These are phyloP conservation scores for Phytophthora pistaciae DNA, from an alignment of 352 stramenopile species.

Conservation along the genomic window DNA sequence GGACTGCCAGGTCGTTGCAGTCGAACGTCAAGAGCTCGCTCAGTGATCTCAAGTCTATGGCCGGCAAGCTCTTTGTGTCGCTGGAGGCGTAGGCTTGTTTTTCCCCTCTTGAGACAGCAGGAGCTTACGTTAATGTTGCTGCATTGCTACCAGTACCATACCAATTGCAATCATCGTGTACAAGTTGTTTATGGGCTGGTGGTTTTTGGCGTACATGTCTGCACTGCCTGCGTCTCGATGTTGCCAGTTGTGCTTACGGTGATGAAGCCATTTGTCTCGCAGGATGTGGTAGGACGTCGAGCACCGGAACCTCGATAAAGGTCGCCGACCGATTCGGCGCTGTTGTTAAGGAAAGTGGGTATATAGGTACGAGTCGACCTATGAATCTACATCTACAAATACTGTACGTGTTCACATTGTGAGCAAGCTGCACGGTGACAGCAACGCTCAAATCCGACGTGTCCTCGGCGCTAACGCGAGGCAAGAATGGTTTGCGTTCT, in stretches of 20 bases:
- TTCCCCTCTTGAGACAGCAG: not conserved
- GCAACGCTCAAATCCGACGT: not conserved
- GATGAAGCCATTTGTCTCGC: slow-evolving; percentile 4
- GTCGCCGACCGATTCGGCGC: not conserved
- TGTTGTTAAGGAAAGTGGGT: not conserved
- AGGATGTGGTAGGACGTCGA: not conserved
- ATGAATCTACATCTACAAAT: no score
- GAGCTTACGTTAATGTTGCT: not conserved
- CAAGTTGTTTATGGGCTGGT: not conserved
- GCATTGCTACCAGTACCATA: slow-evolving; percentile 11
- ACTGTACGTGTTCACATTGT: no score
- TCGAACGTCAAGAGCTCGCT: slow-evolving; percentile 67
- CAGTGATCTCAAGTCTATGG: slow-evolving; percentile 65
- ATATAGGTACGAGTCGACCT: not conserved
- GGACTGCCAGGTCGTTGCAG: slow-evolving; percentile 41
- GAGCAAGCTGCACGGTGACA: not conserved
- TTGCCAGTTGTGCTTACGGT: not conserved
- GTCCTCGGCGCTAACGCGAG: not conserved
- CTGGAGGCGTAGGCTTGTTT: slow-evolving; percentile 34
- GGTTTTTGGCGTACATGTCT: not conserved
- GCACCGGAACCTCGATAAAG: not conserved
- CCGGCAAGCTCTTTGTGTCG: slow-evolving; percentile 62
- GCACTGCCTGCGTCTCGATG: not conserved
- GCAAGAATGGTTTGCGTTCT: not conserved
- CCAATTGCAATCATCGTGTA: slow-evolving; percentile 22